Base-by-base conservation (phyloP, 371 early-diverging fungal genomes). In the Amoeboaphelidium occidentale region DNA sequence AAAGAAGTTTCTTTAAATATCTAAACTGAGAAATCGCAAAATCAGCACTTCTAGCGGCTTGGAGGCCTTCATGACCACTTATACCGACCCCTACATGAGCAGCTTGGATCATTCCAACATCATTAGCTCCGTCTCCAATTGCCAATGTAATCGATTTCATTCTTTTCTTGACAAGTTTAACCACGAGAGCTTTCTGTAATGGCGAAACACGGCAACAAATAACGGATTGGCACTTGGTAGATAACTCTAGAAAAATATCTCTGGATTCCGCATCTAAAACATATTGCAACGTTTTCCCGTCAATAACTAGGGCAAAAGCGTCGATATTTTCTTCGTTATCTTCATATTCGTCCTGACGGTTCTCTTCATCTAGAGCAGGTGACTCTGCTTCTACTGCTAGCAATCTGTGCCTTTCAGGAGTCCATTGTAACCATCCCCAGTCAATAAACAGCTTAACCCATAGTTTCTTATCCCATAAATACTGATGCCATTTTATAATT, bases 91-190 rank as follows among this genome's bases (percentile, higher is more conserved):
- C 84, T 0, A 98, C 89, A 58, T 94, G 88, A 3, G 98, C 90
- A 22, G 85, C 85, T 63, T 88, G 84, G 52, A 98, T 83, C 98
- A 98, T 98, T 23, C 81, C 75, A 2, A 98, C 92, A 62, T 98
- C 98, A 59, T 98, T 98, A 32, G 94, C 94, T 45, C 98, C 98
- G 63, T 98, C 98, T 42, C 98, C 96, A 48, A 91, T 89, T 42
- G 79, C 92, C 52, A 82, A 75, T 47, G 76, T 60, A 56, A 78
- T 81, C 22, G 84, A 74, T 49, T 68, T 78, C 42, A 64, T 67
- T 43, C 75, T 79, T 45, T 78, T 72, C 27, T 81, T 76, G n/a
- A 99, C 78, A 46, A 91, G 63, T 47, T 76, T 73, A 1, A 96
- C 92, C 25, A 99, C 96, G 54, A 82, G 57, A 0, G 89, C 87